phyloP scores from a whole-genome alignment of 2,329 filamentous ascomycete genomes.

The Didymella arachidicola region DNA sequence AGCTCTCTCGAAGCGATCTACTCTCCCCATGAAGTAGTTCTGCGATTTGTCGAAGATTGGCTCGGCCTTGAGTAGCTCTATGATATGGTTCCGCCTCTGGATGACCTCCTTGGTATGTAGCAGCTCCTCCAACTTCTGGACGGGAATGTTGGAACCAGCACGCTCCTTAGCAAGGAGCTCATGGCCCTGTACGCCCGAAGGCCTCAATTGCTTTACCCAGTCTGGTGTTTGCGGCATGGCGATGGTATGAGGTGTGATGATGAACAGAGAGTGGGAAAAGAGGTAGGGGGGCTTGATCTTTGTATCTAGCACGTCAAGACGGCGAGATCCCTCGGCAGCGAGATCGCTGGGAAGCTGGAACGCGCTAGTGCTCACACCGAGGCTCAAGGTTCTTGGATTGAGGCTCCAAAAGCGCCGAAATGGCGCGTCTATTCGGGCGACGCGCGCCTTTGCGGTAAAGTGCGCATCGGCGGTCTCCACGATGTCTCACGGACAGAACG shows the following conservation, averaged over 20 bases:
- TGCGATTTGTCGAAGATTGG: slow-evolving; percentile 79
- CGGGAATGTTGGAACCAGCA: slow-evolving; percentile 69
- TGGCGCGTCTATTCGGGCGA: slow-evolving; percentile 19
- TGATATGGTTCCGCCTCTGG: slow-evolving; percentile 66
- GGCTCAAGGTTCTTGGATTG: slow-evolving; percentile 17
- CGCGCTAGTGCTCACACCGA: slow-evolving; percentile 37
- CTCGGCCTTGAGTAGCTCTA: slow-evolving; percentile 71
- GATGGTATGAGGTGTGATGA: slow-evolving; percentile 13
- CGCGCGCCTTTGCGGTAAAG: slow-evolving; percentile 15
- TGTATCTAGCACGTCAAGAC: slow-evolving; percentile 26
- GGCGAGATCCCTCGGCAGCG: slow-evolving; percentile 36
- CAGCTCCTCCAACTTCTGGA: slow-evolving; percentile 72
- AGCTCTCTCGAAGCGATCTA: slow-evolving; percentile 72
- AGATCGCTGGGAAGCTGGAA: slow-evolving; percentile 19
- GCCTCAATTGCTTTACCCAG: slow-evolving; percentile 73
- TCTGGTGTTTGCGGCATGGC: slow-evolving; percentile 58
- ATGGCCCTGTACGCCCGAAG: slow-evolving; percentile 70
- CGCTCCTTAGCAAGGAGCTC: slow-evolving; percentile 75
- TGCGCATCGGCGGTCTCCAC: slow-evolving; percentile 16
- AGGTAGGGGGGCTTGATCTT: slow-evolving; percentile 13
- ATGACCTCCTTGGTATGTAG: slow-evolving; percentile 73
- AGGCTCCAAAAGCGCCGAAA: slow-evolving; percentile 12
- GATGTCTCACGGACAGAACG: slow-evolving; percentile 7
- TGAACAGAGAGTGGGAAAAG: slow-evolving; percentile 16
- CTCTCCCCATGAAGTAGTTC: slow-evolving; percentile 76